Base-by-base conservation (phyloP, 305 asterid species). In the Rubia peregrina region DNA sequence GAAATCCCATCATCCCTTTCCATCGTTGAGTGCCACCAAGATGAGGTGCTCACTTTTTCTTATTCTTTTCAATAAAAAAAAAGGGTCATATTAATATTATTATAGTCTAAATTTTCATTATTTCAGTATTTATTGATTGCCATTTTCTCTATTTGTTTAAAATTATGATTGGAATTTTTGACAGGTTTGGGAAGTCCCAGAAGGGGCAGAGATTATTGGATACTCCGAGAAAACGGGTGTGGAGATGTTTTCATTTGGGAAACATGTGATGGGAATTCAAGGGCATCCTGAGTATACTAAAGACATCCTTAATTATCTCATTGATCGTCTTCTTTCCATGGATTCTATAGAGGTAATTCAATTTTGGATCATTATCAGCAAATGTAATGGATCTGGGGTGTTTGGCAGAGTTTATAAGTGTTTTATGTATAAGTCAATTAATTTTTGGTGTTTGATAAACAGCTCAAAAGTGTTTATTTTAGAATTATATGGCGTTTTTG, bases 1-100 rank as follows among this genome's bases (percentile, higher is more conserved):
- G 85, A 79, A 61, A 75, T 81, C 63, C 88, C 91, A 69, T 66
- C 72, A 3, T 53, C 71, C 40, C 82, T 91, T 71, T 81, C 88
- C 0, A 77, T 91, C 55, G 83, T 90, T 38, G 77, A 89, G 78
- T 89, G 94, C 76, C 97, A 90, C 70, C 94, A 85, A 77, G 97
- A 91, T 65, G 57, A 51, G 57, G 57, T 51, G 5, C 57, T 51
- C 56, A 49, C 53, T 3, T 12, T 3, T 48, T 44, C 11, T 3
- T 44, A 44, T 10, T 30, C 33, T 30, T 30, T 30, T 3, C 33
- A 9, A n/a, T n/a, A n/a, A n/a, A n/a, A n/a, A n/a, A n/a, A n/a
- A n/a, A n/a, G n/a, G n/a, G n/a, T n/a, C n/a, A n/a, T 44, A 44
- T 44, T 46, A 11, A 11, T 44, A 44, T 44, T 10, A 46, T 46